A percentile compares a stretch with the other conserved stretches of the same genome.
Conservation (phyloP, 2,329 filamentous ascomycete genomes). For the Malbranchea zuffiana region DNA sequence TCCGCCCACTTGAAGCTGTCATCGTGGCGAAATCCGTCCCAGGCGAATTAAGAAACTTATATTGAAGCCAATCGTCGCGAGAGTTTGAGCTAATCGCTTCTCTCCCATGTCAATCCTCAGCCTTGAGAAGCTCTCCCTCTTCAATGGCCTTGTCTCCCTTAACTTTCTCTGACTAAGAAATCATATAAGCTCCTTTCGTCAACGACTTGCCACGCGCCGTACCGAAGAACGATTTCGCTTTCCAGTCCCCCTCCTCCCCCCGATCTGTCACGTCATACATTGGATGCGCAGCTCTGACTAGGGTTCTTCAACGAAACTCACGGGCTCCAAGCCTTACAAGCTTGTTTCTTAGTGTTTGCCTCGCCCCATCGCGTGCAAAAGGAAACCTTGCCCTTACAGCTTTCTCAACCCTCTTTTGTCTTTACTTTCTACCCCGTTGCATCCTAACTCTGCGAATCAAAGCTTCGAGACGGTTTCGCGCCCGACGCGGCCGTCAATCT, state of each 20-base stretch:
- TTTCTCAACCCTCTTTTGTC: conserved; percentile 9
- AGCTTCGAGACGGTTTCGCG: conserved; percentile 14
- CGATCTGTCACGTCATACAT: conserved; percentile 11
- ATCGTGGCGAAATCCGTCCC: too few relatives aligned
- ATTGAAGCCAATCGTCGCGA: conserved; percentile 4
- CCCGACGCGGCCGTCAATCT: conserved; percentile 17
- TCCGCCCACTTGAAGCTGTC: too few relatives aligned
- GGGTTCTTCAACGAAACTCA: conserved; percentile 11
- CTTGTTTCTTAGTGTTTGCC: conserved; percentile 5
- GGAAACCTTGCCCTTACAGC: conserved; percentile 13
- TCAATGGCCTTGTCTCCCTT: too few relatives aligned
- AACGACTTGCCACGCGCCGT: too few relatives aligned
- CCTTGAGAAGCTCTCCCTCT: too few relatives aligned
- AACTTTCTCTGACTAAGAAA: too few relatives aligned
- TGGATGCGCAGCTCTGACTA: conserved; percentile 6
- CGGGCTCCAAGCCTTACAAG: conserved; percentile 15
- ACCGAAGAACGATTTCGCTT: too few relatives aligned
- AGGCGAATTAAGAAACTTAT: too few relatives aligned
- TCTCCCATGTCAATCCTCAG: not conserved
- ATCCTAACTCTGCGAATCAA: conserved; percentile 11
- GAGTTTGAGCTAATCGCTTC: conserved; percentile 10
- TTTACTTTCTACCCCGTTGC: conserved; percentile 4
- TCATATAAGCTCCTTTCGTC: too few relatives aligned
- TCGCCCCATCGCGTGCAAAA: conserved; percentile 9
- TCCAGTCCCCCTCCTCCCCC: conserved; percentile 5